Evolutionary conservation across 495 filamentous ascomycete species (phyloP).

Genomic region (Peziza echinospora): DNA sequence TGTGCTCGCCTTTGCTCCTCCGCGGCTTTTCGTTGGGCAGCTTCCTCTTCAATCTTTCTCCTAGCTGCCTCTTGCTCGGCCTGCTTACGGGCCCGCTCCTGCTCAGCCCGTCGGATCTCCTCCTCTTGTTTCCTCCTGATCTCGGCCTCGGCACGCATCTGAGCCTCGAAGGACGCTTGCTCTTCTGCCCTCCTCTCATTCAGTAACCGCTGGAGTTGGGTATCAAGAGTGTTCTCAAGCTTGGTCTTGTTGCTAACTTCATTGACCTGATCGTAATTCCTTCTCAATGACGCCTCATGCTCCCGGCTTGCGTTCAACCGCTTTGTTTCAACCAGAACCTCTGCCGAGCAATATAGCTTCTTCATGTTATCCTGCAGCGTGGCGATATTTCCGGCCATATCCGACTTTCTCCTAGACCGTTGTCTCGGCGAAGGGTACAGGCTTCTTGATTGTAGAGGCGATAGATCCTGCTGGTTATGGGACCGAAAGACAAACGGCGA

Average conservation of each 20-base stretch:
- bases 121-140: constrained; percentile 1
- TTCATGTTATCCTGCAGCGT: not conserved
- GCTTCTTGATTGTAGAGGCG: not conserved
- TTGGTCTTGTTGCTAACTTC: not conserved
- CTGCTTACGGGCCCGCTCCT: not conserved
- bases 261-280: not conserved
- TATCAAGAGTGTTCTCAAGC: not conserved
- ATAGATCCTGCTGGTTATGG: not conserved
- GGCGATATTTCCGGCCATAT: not conserved
- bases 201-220: not conserved
- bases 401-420: not conserved
- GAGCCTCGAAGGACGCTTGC: not conserved
- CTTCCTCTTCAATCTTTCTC: constrained; percentile 8
- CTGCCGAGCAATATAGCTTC: not conserved
- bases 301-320: not conserved
- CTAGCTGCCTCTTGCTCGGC: too few species aligned
- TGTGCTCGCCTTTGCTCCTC: too few species aligned
- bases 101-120: not conserved
- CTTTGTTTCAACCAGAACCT: not conserved
- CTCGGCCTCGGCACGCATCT: not conserved
- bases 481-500: not conserved
- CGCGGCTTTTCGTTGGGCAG: constrained; percentile 5
- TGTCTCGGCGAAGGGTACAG: not conserved
- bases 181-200: not conserved
- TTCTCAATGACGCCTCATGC: not conserved